Conservation (phyloP, 179 eudicot species). For the Carnegiea gigantea region DNA sequence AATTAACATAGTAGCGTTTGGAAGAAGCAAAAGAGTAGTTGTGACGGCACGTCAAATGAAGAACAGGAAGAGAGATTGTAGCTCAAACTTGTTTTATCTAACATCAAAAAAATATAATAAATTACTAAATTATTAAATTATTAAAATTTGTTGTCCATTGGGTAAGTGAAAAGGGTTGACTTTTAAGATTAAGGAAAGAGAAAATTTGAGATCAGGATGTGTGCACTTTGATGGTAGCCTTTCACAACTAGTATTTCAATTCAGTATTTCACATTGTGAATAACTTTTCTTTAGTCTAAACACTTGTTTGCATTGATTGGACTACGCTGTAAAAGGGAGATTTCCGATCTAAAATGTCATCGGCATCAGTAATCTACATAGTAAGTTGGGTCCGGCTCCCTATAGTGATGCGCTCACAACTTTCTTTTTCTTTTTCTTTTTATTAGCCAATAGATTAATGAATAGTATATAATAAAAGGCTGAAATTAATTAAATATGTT, state of each 20-base stretch:
- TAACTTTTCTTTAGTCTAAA: too few relatives aligned
- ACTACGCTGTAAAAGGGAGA: too few relatives aligned
- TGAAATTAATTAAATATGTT: too few relatives aligned
- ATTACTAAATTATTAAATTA: background rate
- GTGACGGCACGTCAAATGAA: constrained; percentile 37
- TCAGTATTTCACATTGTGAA: background rate
- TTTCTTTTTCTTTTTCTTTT: too few relatives aligned
- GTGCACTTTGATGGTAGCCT: background rate
- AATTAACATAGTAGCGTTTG: constrained; percentile 1
- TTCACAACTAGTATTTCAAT: background rate
- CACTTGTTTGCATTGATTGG: too few relatives aligned
- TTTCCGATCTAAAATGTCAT: too few relatives aligned
- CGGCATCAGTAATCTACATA: too few relatives aligned
- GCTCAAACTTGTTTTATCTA: constrained; percentile 24
- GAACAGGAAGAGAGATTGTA: constrained; percentile 17
- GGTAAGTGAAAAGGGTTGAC: constrained; percentile 33
- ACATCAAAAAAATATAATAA: background rate
- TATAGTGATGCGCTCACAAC: too few relatives aligned
- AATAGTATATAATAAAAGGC: too few relatives aligned
- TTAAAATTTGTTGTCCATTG: constrained; percentile 9
- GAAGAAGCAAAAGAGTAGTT: constrained; percentile 37
- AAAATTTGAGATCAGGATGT: constrained; percentile 11
- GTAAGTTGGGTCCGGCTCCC: too few relatives aligned
- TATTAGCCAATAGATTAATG: too few relatives aligned
- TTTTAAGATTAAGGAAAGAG: constrained; percentile 10